Conservation (phyloP, 2,329 filamentous ascomycete species). For the Ceratocystis eucalypticola region DNA sequence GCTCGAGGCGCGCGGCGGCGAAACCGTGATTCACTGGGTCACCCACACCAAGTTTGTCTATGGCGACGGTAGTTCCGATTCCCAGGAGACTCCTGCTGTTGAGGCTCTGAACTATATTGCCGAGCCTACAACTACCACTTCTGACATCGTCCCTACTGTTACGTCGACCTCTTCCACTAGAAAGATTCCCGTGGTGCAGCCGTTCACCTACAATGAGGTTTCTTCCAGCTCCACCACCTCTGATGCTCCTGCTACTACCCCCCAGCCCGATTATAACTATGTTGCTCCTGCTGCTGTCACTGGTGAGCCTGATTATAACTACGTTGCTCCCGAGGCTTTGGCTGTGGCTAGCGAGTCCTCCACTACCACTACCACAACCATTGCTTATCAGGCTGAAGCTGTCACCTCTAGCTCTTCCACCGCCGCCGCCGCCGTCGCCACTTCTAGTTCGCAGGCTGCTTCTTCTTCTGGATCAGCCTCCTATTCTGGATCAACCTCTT, state of each 20-base stretch:
- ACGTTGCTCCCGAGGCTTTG: constrained; percentile 7
- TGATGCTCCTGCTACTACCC: not conserved
- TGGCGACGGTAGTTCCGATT: constrained; percentile 10
- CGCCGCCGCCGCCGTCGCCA: constrained; percentile 17
- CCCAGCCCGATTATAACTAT: not conserved
- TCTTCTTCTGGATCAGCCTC: constrained; percentile 17
- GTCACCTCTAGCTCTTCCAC: constrained; percentile 17
- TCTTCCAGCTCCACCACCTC: not conserved
- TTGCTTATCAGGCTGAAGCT: constrained; percentile 19
- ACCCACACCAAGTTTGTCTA: constrained; percentile 31
- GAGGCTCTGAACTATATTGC: not conserved
- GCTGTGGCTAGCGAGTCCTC: constrained; percentile 20
- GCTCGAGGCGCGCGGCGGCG: constrained; percentile 25
- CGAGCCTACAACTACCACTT: constrained; percentile 1
- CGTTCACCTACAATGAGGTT: not conserved
- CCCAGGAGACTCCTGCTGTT: constrained; percentile 5
- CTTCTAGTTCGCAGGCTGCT: constrained; percentile 19
- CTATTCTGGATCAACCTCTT: constrained; percentile 12
- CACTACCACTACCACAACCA: constrained; percentile 19
- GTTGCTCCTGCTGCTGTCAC: not conserved
- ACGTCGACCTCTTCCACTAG: constrained; percentile 11
- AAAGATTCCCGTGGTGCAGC: not conserved
- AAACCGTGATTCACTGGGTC: constrained; percentile 29
- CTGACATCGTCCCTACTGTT: not conserved
- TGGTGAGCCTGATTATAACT: not conserved